Evolutionary conservation across 2,329 filamentous ascomycete genomes (phyloP), one percentile per base, ranked within the genome.

Genomic region (Fonsecaea nubica): DNA sequence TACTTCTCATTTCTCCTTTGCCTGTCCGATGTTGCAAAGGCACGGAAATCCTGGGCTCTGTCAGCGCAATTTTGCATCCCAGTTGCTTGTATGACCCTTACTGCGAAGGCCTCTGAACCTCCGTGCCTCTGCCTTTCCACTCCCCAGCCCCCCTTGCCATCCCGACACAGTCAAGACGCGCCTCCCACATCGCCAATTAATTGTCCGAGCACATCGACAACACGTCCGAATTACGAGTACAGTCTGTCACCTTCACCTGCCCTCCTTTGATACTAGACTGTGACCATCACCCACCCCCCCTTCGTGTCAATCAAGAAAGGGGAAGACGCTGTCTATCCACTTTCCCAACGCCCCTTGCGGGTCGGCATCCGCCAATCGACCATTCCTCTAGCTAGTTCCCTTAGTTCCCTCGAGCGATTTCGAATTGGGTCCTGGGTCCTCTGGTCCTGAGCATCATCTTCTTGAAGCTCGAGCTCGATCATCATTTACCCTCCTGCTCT

Each of bases 291-390:
- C 55, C 45, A 32, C 30, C 30, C 30, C 52, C 57, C 40, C 59
- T 63, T 62, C 50, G 59, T 65, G 42, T 55, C 58, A 69, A 63
- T 63, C 57, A 68, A 69, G 69, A 69, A 69, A 68, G 64, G 66
- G 66, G 69, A 63, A 53, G 48, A 42, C 53, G 40, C 53, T 63
- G 48, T 62, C 62, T 69, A 67, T 68, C 69, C 69, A 71, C 69
- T 71, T 64, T 71, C 66, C 58, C 64, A 65, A 57, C 59, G 64
- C 66, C 69, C 69, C 69, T 68, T 71, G 69, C 69, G 69, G 67
- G 64, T 64, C 67, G 36, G 56, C 54, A 40, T 63, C 58, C 64
- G 69, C 62, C 66, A 65, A 66, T 67, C 65, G 58, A 65, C 59
- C 58, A 33, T 65, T 61, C 64, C 63, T 40, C 52, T 59, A 66